Conservation (phyloP, 495 filamentous ascomycete species). For the Daldinia childiae region DNA sequence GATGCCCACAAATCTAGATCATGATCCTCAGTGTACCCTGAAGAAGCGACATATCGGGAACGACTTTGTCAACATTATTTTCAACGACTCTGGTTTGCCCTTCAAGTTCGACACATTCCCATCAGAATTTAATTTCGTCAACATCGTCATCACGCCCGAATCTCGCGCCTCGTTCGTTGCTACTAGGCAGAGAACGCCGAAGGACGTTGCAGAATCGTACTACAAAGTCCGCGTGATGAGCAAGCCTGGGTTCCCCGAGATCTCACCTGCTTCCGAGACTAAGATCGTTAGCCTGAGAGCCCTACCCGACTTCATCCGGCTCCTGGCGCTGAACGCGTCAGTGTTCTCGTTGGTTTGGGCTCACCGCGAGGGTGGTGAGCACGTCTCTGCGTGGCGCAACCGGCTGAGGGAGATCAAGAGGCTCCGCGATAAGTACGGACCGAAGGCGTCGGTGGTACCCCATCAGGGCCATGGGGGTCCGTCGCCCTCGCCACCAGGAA, state of each 20-base stretch:
- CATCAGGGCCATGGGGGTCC: slow-evolving; percentile 25
- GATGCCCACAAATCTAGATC: slow-evolving; percentile 88
- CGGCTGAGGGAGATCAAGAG: slow-evolving; percentile 84
- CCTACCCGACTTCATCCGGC: slow-evolving; percentile 85
- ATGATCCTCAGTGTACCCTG: slow-evolving; percentile 75
- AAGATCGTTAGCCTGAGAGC: slow-evolving; percentile 85
- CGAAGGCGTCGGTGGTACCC: slow-evolving; percentile 41
- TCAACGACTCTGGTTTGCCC: slow-evolving; percentile 88
- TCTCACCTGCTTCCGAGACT: slow-evolving; percentile 85
- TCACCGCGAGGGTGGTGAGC: slow-evolving; percentile 79
- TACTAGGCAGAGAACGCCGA: slow-evolving; percentile 51
- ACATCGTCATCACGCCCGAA: slow-evolving; percentile 93
- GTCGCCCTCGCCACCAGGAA: slow-evolving; percentile 53
- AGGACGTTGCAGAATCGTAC: slow-evolving; percentile 62
- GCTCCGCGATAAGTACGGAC: slow-evolving; percentile 72
- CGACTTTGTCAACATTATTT: slow-evolving; percentile 97
- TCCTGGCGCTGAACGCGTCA: slow-evolving; percentile 91
- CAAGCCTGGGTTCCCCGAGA: slow-evolving; percentile 84
- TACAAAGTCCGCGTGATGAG: slow-evolving; percentile 87
- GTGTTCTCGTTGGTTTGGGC: slow-evolving; percentile 91
- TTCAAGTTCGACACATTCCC: slow-evolving; percentile 94
- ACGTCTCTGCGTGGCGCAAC: slow-evolving; percentile 89
- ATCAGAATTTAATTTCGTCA: slow-evolving; percentile 92
- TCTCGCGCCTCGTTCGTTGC: slow-evolving; percentile 71
- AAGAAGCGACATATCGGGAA: slow-evolving; percentile 98